phyloP scores from a whole-genome alignment of 495 filamentous ascomycete species.

The Achaetomiella virescens region DNA sequence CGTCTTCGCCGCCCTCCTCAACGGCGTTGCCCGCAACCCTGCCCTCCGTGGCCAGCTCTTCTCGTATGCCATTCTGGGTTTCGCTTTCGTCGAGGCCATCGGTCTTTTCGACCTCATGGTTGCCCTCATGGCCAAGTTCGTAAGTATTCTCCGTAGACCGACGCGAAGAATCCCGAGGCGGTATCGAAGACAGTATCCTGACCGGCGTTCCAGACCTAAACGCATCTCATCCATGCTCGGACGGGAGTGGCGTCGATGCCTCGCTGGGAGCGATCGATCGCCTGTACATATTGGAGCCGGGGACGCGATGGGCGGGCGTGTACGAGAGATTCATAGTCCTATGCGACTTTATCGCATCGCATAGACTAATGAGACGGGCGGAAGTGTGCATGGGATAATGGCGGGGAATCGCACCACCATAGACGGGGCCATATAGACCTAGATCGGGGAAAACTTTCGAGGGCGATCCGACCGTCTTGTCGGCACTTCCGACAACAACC shows the following conservation, averaged over 20 bases:
- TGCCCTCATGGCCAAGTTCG: constrained; percentile 80
- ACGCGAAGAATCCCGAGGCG: background rate
- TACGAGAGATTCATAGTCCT: constrained; percentile 26
- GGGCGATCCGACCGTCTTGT: constrained; percentile 23
- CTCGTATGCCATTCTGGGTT: constrained; percentile 89
- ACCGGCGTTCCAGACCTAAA: constrained; percentile 24
- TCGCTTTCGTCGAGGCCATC: constrained; percentile 90
- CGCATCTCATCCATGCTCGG: constrained; percentile 15
- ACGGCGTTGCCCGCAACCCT: constrained; percentile 82
- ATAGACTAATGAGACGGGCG: constrained; percentile 19
- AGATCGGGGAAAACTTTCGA: constrained; percentile 31
- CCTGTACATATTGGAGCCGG: constrained; percentile 26
- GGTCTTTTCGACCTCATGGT: constrained; percentile 92
- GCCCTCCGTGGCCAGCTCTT: constrained; percentile 85
- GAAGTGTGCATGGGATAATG: constrained; percentile 29
- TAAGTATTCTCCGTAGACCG: constrained; percentile 31
- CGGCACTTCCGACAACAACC: constrained; percentile 24
- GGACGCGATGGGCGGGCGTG: constrained; percentile 19
- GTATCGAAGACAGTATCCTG: constrained; percentile 4
- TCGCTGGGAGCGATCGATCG: constrained; percentile 20
- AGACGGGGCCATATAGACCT: constrained; percentile 35
- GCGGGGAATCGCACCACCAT: constrained; percentile 32
- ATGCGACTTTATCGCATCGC: constrained; percentile 21
- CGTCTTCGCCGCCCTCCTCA: constrained; percentile 81
- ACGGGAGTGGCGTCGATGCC: constrained; percentile 20